phyloP scores from a whole-genome alignment of 1,139 yeast species.

The Sugiyamaella sp. region DNA sequence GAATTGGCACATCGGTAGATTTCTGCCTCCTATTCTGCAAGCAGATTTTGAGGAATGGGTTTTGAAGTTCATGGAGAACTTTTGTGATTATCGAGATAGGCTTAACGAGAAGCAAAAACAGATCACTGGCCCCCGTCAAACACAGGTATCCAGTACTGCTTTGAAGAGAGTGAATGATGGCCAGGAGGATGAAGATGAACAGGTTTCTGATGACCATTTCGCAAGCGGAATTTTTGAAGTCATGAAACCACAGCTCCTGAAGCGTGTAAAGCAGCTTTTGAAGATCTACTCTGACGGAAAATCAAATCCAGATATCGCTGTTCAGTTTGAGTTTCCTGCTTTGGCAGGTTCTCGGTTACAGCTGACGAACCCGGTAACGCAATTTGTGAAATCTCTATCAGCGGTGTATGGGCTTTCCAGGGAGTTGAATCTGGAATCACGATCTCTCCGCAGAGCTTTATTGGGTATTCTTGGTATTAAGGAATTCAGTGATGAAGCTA shows the following conservation, averaged over 20 bases:
- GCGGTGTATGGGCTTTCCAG: slow-evolving; percentile 72
- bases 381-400: slow-evolving; percentile 73
- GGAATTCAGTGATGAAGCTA: slow-evolving; percentile 80
- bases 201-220: slow-evolving; percentile 34
- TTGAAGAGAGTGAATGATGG: slow-evolving; percentile 17
- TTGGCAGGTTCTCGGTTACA: slow-evolving; percentile 40
- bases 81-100: slow-evolving; percentile 53
- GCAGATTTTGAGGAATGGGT: slow-evolving; percentile 90
- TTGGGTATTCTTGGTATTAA: slow-evolving; percentile 72
- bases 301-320: slow-evolving; percentile 62
- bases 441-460: slow-evolving; percentile 74
- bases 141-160: slow-evolving; percentile 56
- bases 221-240: slow-evolving; percentile 44
- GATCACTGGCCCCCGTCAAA: slow-evolving; percentile 56
- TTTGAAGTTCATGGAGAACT: slow-evolving; percentile 69
- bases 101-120: slow-evolving; percentile 23
- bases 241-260: slow-evolving; percentile 66
- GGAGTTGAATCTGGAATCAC: slow-evolving; percentile 67
- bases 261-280: slow-evolving; percentile 65
- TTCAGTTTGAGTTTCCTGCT: slow-evolving; percentile 70
- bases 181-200: slow-evolving; percentile 37
- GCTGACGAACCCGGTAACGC: slow-evolving; percentile 66
- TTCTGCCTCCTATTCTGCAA: slow-evolving; percentile 73
- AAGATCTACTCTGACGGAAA: slow-evolving; percentile 74
- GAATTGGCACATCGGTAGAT: slow-evolving; percentile 80